Evolutionary conservation across 2,329 filamentous ascomycete genomes (phyloP).

Genomic region (Rutstroemia sp.): DNA sequence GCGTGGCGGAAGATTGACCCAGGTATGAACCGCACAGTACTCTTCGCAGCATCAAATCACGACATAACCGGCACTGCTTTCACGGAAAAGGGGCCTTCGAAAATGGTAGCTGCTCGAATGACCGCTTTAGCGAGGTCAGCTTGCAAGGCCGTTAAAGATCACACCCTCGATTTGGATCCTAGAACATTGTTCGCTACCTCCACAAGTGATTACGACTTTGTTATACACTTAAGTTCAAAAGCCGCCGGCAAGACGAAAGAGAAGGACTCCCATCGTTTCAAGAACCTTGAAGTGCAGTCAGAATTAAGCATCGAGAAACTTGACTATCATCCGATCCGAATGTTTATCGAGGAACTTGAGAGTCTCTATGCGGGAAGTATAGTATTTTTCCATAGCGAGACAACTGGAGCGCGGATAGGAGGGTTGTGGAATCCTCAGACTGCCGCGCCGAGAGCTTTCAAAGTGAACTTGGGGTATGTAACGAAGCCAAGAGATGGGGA

Average conservation of each 20-base stretch:
- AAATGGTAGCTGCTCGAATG: slow-evolving; percentile 78
- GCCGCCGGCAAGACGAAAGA: slow-evolving; percentile 30
- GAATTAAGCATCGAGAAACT: slow-evolving; percentile 35
- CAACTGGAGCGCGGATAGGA: slow-evolving; percentile 49
- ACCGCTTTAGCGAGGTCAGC: slow-evolving; percentile 74
- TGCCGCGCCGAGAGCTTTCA: slow-evolving; percentile 46
- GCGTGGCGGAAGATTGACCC: slow-evolving; percentile 86
- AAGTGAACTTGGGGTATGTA: slow-evolving; percentile 62
- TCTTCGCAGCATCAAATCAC: slow-evolving; percentile 75
- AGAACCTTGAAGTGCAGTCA: slow-evolving; percentile 67
- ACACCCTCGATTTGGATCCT: slow-evolving; percentile 46
- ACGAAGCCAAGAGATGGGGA: slow-evolving; percentile 36
- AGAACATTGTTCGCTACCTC: slow-evolving; percentile 64
- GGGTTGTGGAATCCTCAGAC: slow-evolving; percentile 58
- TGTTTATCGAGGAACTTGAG: slow-evolving; percentile 62
- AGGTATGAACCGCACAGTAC: slow-evolving; percentile 71
- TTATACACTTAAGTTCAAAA: slow-evolving; percentile 54
- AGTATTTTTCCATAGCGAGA: slow-evolving; percentile 69
- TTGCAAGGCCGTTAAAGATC: slow-evolving; percentile 48
- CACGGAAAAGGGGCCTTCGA: slow-evolving; percentile 67
- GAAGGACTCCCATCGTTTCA: slow-evolving; percentile 50
- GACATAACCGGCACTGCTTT: slow-evolving; percentile 75
- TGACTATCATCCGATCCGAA: slow-evolving; percentile 51
- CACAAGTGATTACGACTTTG: slow-evolving; percentile 73
- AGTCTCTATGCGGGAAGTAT: slow-evolving; percentile 59